Percentiles rank a stretch among this genome's conserved stretches.
Conservation (phyloP, 176 grass and related monocot genomes). For the Zizania latifolia region DNA sequence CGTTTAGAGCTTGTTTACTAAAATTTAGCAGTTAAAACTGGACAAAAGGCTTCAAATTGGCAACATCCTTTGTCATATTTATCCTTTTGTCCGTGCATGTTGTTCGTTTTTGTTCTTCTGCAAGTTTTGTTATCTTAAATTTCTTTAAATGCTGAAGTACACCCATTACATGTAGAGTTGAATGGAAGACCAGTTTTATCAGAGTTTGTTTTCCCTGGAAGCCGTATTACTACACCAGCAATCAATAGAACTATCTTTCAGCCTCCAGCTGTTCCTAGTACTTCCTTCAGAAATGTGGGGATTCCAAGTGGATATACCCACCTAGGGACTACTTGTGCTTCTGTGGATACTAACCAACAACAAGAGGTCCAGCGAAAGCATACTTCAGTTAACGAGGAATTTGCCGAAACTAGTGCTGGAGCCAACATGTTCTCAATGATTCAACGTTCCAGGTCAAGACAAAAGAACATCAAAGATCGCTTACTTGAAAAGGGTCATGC, state of each 20-base stretch:
- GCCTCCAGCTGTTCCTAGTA: constrained; percentile 26
- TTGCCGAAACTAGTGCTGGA: constrained; percentile 26
- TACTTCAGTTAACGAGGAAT: constrained; percentile 23
- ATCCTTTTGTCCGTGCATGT: background rate
- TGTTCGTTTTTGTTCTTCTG: background rate
- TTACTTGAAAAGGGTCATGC: constrained; percentile 19
- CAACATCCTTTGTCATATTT: background rate
- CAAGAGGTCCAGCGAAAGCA: constrained; percentile 36
- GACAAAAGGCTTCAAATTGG: background rate
- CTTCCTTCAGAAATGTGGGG: constrained; percentile 21
- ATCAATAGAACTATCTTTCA: constrained; percentile 31
- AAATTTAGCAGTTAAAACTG: background rate
- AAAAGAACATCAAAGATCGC: constrained; percentile 38
- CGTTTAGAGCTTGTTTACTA: background rate
- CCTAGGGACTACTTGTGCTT: constrained; percentile 20
- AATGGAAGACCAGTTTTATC: constrained; percentile 45
- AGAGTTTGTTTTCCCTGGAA: constrained; percentile 46
- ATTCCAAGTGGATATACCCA: constrained; percentile 35
- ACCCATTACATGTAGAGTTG: constrained; percentile 44
- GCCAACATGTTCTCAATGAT: constrained; percentile 40
- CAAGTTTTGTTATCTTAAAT: background rate
- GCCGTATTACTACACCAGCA: constrained; percentile 51
- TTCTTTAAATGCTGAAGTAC: constrained; percentile 12
- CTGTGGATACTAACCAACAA: constrained; percentile 13
- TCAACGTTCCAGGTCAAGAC: constrained; percentile 65